These are phyloP conservation scores for Fusarium devonianum DNA, from an alignment of 2,329 filamentous ascomycete genomes.

Conservation along the genomic window DNA sequence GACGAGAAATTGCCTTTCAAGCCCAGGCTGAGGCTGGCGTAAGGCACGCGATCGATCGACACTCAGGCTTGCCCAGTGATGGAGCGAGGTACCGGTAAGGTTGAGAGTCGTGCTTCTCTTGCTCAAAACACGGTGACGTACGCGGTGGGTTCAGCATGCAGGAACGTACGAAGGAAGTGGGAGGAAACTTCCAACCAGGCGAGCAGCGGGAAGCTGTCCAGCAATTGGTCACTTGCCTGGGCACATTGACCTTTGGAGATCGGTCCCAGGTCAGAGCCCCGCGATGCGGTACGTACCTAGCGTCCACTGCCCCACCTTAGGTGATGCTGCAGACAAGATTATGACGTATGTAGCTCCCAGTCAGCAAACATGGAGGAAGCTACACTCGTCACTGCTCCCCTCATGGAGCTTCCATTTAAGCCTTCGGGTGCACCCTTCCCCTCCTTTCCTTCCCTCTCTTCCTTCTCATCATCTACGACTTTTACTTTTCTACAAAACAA, in stretches of 20 bases:
- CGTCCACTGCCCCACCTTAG: slow-evolving; percentile 15
- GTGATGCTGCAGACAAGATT: slow-evolving; percentile 29
- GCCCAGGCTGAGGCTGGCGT: slow-evolving; percentile 9
- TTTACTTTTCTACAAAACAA: slow-evolving; percentile 7
- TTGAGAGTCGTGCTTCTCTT: background rate
- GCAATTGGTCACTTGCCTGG: slow-evolving; percentile 13
- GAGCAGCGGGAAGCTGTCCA: slow-evolving; percentile 3
- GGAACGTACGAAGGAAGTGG: slow-evolving; percentile 31
- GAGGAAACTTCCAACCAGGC: slow-evolving; percentile 30
- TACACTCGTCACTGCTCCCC: slow-evolving; percentile 32
- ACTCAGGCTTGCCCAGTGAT: background rate
- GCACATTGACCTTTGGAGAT: slow-evolving; percentile 7
- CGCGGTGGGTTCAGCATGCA: slow-evolving; percentile 35
- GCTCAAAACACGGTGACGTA: slow-evolving; percentile 36
- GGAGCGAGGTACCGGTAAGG: too few species aligned
- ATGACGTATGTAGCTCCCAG: slow-evolving; percentile 40
- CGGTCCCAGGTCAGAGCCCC: slow-evolving; percentile 17
- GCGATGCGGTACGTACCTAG: slow-evolving; percentile 24
- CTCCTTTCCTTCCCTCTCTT: slow-evolving; percentile 7
- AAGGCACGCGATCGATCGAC: slow-evolving; percentile 33
- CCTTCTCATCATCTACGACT: slow-evolving; percentile 30
- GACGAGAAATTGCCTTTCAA: slow-evolving; percentile 1
- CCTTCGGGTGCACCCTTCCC: slow-evolving; percentile 19
- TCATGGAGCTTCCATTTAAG: slow-evolving; percentile 38
- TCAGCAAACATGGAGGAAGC: slow-evolving; percentile 26